Base-by-base conservation (phyloP, 768 basidiomycete genomes). In the Mycena haematopus region DNA sequence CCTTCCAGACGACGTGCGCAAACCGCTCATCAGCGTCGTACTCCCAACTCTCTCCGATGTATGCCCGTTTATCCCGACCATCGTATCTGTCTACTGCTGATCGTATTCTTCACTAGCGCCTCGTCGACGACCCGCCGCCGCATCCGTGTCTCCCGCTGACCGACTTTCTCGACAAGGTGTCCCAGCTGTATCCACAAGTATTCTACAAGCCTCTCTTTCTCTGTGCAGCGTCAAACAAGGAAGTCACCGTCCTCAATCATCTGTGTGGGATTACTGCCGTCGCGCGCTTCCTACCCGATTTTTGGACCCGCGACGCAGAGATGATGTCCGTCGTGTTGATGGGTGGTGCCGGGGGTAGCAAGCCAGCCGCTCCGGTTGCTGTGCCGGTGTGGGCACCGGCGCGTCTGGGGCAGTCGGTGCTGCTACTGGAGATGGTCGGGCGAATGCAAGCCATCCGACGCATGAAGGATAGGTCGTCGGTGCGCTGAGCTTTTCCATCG, bases 181-280 rank as follows among this genome's bases (percentile, higher is more conserved):
- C 88, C 2, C 75, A 79, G 47, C 65, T 73, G 17, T 81, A 84
- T 59, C 90, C 90, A 0, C 86, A 82, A 53, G 62, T 86, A 0
- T 91, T 93, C 73, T 92, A 85, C 77, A 90, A 87, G 70, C 87
- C 89, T 0, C 73, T 93, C 9, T 90, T 92, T 68, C 74, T 80
- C 0, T 90, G 89, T 63, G 88, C 91, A 0, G 84, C 85, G 2
- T 86, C 89, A 0, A 78, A 80, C 45, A 89, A 88, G 66, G 86
- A 86, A 57, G 69, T 82, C n/a, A 78, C 82, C 13, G 78, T 90
- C 11, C 78, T 84, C 13, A 84, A 83, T 56, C 84, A 90, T 62
- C 80, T 91, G 0, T 81, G 84, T 47, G 78, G 81, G 4, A 70
- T 92, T 49, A 75, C 78, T 15, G 78, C 82, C 2, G 66, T 89